Evolutionary conservation across 768 basidiomycete genomes (phyloP).

Genomic region (Amanita rubescens): DNA sequence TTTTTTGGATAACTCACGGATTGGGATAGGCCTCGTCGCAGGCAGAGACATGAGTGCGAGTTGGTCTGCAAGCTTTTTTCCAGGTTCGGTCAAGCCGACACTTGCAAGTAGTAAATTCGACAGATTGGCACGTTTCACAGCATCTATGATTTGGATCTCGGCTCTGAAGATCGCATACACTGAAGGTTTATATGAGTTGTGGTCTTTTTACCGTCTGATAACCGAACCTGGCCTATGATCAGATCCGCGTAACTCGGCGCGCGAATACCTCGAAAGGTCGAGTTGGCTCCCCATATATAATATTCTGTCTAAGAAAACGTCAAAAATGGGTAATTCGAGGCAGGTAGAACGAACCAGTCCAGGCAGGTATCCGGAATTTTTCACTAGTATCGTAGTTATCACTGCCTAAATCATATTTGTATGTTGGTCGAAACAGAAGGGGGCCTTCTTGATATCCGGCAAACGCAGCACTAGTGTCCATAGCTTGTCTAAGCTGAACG

Average conservation of each 20-base stretch:
- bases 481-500: conserved; percentile 60
- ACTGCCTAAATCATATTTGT: conserved; percentile 80
- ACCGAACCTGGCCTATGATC: conserved; percentile 85
- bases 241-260: conserved; percentile 83
- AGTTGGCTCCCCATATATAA: conserved; percentile 70
- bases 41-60: conserved; percentile 51
- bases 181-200: conserved; percentile 18
- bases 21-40: conserved; percentile 28
- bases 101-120: conserved; percentile 62
- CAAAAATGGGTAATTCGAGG: conserved; percentile 4
- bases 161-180: conserved; percentile 83
- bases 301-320: conserved; percentile 69
- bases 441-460: conserved; percentile 84
- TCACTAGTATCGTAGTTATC: conserved; percentile 93
- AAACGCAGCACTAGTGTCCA: conserved; percentile 72
- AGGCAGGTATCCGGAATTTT: conserved; percentile 93
- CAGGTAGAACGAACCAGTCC: conserved; percentile 65
- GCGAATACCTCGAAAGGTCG: conserved; percentile 70
- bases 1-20: conserved; percentile 26
- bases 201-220: conserved; percentile 9
- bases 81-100: conserved; percentile 52
- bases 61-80: conserved; percentile 67
- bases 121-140: conserved; percentile 62
- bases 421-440: conserved; percentile 88
- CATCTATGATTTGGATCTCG: conserved; percentile 72